Percentiles rank a stretch among this genome's conserved stretches.
Conservation (phyloP, 2,329 filamentous ascomycete species). For the Metarhizium rileyi region DNA sequence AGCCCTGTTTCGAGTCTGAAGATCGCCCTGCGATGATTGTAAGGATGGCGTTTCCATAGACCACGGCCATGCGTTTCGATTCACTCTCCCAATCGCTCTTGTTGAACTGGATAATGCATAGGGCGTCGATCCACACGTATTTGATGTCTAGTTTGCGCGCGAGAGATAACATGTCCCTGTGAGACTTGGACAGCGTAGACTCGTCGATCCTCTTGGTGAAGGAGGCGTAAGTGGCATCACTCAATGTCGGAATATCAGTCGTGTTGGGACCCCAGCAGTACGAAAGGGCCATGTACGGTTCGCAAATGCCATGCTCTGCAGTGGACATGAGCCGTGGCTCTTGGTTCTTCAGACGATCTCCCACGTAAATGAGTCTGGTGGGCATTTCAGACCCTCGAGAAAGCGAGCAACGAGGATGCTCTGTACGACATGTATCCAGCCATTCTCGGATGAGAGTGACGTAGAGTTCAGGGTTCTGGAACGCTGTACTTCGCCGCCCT, state of each 20-base stretch:
- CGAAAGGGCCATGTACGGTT: not conserved
- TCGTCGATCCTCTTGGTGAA: not conserved
- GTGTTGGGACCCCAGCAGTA: not conserved
- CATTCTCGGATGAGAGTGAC: not conserved
- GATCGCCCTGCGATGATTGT: not conserved
- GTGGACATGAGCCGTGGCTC: not conserved
- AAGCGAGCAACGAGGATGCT: not conserved
- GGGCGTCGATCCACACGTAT: conserved; percentile 15
- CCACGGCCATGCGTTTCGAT: conserved; percentile 6
- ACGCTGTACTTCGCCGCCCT: not conserved
- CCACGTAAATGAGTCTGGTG: not conserved
- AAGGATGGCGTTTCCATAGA: not conserved
- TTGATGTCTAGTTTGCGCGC: not conserved
- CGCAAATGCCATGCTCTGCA: not conserved
- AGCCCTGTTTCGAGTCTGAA: not conserved
- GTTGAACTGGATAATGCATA: conserved; percentile 17
- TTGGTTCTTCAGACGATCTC: not conserved
- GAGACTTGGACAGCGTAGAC: not conserved
- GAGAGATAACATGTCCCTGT: not conserved
- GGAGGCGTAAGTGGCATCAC: not conserved
- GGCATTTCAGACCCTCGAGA: not conserved
- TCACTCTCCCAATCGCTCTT: conserved; percentile 14
- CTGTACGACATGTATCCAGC: not conserved
- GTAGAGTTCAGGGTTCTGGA: not conserved
- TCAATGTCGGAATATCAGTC: not conserved